Conservation (phyloP, 345 rosid genomes). For the Leavenworthia alabamica region DNA sequence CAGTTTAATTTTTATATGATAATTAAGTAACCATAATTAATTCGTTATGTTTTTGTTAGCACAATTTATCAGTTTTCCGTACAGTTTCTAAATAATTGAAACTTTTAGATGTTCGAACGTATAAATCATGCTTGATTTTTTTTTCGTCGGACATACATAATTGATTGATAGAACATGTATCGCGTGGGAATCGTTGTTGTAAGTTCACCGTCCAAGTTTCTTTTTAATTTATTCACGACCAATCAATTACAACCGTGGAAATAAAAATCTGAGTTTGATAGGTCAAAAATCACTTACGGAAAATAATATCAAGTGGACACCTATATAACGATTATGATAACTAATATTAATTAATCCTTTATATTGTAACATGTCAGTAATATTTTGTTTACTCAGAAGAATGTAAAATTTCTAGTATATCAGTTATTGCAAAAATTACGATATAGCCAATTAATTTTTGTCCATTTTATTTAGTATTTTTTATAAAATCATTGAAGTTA, state of each 20-base stretch:
- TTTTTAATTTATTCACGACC: conserved; percentile 1
- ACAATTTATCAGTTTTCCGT: not conserved
- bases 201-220: conserved; percentile 22
- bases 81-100: not conserved
- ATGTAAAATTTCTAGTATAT: too few relatives aligned
- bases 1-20: not conserved
- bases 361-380: not conserved
- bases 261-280: conserved; percentile 13
- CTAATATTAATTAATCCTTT: not conserved
- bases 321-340: not conserved
- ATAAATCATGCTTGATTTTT: not conserved
- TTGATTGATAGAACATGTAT: conserved; percentile 11
- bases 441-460: not conserved
- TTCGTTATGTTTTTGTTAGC: not conserved
- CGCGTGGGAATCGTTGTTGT: conserved; percentile 21
- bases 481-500: too few relatives aligned
- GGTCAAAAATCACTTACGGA: conserved; percentile 9
- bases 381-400: not conserved
- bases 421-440: not conserved
- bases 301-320: conserved; percentile 1
- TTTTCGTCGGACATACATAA: not conserved
- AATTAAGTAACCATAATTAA: not conserved
- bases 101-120: not conserved
- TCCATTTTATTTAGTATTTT: not conserved
- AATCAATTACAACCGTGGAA: conserved; percentile 20